phyloP scores from a whole-genome alignment of 169 alveolate genomes.

The Eimeria maxima region DNA sequence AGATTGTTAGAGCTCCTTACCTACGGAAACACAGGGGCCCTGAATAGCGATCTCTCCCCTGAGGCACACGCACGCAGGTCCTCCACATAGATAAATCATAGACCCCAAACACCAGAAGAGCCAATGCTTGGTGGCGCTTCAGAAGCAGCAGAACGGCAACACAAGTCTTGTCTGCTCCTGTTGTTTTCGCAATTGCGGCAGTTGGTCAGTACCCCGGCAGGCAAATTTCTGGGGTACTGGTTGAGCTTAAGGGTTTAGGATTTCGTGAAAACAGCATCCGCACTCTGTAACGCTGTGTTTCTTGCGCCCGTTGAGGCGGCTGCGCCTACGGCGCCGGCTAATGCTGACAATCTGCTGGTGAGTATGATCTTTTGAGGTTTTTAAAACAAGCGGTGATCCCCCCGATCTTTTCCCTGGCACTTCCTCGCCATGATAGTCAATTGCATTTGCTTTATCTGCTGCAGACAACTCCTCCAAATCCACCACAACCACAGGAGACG shows the following conservation, averaged over 20 bases:
- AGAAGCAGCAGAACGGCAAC: background rate
- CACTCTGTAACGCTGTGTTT: conserved; percentile 60
- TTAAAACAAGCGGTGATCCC: conserved; percentile 17
- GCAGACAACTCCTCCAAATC: conserved; percentile 26
- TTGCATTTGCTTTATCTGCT: conserved; percentile 5
- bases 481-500: conserved; percentile 57
- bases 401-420: conserved; percentile 20
- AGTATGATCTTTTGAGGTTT: background rate
- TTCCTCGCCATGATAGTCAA: conserved; percentile 51
- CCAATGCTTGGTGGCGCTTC: background rate
- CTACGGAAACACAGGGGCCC: conserved; percentile 74
- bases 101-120: background rate
- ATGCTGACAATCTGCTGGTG: background rate
- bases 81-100: background rate
- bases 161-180: background rate
- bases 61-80: conserved; percentile 9
- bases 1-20: conserved; percentile 12
- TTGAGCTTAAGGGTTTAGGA: background rate
- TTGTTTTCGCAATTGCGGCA: background rate
- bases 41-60: conserved; percentile 61
- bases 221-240: background rate
- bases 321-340: background rate
- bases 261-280: background rate
- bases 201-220: background rate
- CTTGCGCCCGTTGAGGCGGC: conserved; percentile 23